phyloP scores from a whole-genome alignment of 352 stramenopile species.

The Phytopythium helicoides region DNA sequence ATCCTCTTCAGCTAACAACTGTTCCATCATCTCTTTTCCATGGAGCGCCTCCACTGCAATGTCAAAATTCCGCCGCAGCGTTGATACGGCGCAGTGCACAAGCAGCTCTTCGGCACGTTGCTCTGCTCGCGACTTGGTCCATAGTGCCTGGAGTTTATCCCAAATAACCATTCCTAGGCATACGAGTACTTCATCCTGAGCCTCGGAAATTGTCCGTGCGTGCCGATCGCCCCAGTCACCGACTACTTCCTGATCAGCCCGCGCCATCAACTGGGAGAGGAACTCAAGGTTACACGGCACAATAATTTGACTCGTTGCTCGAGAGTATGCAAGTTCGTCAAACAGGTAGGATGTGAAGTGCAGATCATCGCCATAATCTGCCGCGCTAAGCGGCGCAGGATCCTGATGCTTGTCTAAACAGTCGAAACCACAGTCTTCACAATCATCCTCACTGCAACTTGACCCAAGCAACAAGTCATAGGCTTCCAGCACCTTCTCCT shows the following conservation, averaged over 20 bases:
- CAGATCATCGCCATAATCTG: slow-evolving; percentile 77
- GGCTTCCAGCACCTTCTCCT: slow-evolving; percentile 86
- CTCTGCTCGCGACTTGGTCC: slow-evolving; percentile 71
- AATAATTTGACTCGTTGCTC: slow-evolving; percentile 77
- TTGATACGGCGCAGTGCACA: slow-evolving; percentile 74
- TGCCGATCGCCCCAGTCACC: slow-evolving; percentile 82
- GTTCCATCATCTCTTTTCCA: slow-evolving; percentile 87
- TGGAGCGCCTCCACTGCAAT: slow-evolving; percentile 80
- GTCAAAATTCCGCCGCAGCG: slow-evolving; percentile 81
- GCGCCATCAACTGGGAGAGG: slow-evolving; percentile 81
- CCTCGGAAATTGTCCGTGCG: slow-evolving; percentile 79
- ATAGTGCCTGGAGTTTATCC: slow-evolving; percentile 86
- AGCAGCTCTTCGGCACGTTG: slow-evolving; percentile 79
- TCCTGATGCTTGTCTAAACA: slow-evolving; percentile 77
- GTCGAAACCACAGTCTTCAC: slow-evolving; percentile 81
- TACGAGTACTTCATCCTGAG: slow-evolving; percentile 85
- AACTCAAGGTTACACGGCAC: slow-evolving; percentile 86
- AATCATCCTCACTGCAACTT: slow-evolving; percentile 84
- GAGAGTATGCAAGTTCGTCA: slow-evolving; percentile 81
- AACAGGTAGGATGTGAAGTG: slow-evolving; percentile 87
- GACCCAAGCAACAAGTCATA: slow-evolving; percentile 86
- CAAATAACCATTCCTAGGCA: slow-evolving; percentile 87
- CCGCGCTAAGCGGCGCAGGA: slow-evolving; percentile 18
- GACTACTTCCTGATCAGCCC: slow-evolving; percentile 80
- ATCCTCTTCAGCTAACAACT: slow-evolving; percentile 80